phyloP scores from a whole-genome alignment of 139 green algal genomes.

The Picochlorum costavermella region DNA sequence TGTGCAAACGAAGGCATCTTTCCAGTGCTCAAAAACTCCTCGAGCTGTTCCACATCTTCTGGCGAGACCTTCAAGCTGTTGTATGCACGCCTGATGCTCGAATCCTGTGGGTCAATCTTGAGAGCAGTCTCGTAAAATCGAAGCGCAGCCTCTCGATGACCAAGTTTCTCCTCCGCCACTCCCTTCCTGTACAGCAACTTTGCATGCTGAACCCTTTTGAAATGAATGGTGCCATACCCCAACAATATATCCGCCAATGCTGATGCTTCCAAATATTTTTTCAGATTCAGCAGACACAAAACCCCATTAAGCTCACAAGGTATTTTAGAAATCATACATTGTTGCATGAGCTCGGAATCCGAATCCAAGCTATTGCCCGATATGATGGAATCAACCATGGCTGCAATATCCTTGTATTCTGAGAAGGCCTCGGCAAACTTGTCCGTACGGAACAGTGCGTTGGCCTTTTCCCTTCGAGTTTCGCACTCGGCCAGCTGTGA shows the following conservation, averaged over 20 bases:
- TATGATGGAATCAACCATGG: not conserved
- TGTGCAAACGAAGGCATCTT: not conserved
- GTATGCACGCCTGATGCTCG: not conserved
- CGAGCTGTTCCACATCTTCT: not conserved
- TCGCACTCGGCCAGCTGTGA: not conserved
- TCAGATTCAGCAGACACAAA: not conserved
- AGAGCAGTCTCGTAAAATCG: not conserved
- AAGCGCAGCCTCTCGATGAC: not conserved
- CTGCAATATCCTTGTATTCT: not conserved
- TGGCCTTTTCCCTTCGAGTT: not conserved
- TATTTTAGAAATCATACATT: not conserved
- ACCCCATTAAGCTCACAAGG: not conserved
- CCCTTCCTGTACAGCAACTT: conserved; percentile 2
- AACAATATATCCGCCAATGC: not conserved
- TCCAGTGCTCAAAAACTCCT: not conserved
- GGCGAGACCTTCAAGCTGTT: not conserved
- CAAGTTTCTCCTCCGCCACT: not conserved
- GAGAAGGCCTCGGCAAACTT: not conserved
- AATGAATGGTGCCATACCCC: not conserved
- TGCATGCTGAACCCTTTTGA: not conserved
- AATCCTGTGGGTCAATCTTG: not conserved
- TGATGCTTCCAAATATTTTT: not conserved
- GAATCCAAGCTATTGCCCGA: not conserved
- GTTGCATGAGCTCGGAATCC: not conserved
- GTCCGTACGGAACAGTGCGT: not conserved